A percentile compares a stretch with the other conserved stretches of the same genome.
Evolutionary conservation across 352 stramenopile genomes (phyloP).

Genomic region (Pythium aphanidermatum): DNA sequence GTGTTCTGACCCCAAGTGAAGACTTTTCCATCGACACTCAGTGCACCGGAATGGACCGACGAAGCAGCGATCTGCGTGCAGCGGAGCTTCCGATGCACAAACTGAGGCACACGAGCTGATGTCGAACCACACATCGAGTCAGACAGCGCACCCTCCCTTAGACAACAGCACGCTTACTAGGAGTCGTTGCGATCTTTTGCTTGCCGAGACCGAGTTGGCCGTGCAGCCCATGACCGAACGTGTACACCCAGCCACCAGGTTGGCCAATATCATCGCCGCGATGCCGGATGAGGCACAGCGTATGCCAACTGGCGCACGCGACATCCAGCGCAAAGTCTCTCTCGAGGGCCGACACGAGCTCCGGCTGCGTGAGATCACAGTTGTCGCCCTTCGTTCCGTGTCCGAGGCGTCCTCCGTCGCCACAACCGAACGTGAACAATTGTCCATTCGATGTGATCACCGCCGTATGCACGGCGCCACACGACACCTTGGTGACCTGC

Average conservation of each 20-base stretch:
- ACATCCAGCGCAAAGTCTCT: slow-evolving; percentile 53
- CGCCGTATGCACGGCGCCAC: slow-evolving; percentile 81
- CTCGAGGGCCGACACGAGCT: slow-evolving; percentile 40
- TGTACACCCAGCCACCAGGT: slow-evolving; percentile 43
- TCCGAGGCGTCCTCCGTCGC: slow-evolving; percentile 87
- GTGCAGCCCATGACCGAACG: slow-evolving; percentile 63
- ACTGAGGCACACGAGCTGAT: slow-evolving; percentile 44
- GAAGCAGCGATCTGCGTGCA: slow-evolving; percentile 43
- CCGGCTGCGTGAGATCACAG: slow-evolving; percentile 34
- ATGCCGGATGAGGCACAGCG: slow-evolving; percentile 46
- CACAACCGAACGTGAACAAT: slow-evolving; percentile 84
- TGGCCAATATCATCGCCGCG: neutral
- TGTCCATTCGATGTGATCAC: slow-evolving; percentile 48
- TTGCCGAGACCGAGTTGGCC: slow-evolving; percentile 71
- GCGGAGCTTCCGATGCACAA: slow-evolving; percentile 43
- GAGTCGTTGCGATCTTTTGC: slow-evolving; percentile 50
- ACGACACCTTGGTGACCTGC: slow-evolving; percentile 73
- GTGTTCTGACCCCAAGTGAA: slow-evolving; percentile 69
- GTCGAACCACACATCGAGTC: neutral
- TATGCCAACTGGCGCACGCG: slow-evolving; percentile 62
- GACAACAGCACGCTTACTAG: too few relatives aligned
- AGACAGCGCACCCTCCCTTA: too few relatives aligned
- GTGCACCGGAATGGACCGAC: slow-evolving; percentile 49
- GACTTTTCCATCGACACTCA: slow-evolving; percentile 49
- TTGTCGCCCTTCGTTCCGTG: slow-evolving; percentile 36